These are phyloP conservation scores for Podila clonocystis DNA, from an alignment of 192 early-diverging fungal species.

Conservation along the genomic window DNA sequence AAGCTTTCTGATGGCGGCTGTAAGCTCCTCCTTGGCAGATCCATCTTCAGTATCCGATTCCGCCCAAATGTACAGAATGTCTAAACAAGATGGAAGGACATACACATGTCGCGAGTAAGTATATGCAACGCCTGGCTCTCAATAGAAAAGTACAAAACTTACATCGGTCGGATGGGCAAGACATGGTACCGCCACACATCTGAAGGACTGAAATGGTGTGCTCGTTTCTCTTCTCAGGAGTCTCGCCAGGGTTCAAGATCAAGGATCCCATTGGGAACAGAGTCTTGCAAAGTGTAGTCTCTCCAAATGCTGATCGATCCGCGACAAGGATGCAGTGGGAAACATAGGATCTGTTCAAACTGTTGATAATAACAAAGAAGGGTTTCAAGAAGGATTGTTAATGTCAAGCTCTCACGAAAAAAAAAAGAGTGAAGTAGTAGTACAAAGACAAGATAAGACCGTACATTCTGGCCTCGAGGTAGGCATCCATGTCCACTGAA, in stretches of 20 bases:
- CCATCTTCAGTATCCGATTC: slow-evolving; percentile 13
- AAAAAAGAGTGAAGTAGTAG: slow-evolving; percentile 17
- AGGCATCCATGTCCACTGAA: slow-evolving; percentile 44
- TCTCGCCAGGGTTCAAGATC: slow-evolving; percentile 48
- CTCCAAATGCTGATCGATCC: slow-evolving; percentile 46
- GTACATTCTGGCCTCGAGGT: slow-evolving; percentile 34
- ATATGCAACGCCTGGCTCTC: background rate
- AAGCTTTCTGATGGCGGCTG: slow-evolving; percentile 42
- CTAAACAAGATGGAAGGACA: slow-evolving; percentile 7
- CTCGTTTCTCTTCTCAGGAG: slow-evolving; percentile 42
- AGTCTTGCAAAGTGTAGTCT: slow-evolving; percentile 55
- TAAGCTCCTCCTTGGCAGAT: slow-evolving; percentile 37
- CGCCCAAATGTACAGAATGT: slow-evolving; percentile 45
- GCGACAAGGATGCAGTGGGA: slow-evolving; percentile 49
- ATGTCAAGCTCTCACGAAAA: background rate
- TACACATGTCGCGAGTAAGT: background rate
- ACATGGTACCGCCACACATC: slow-evolving; percentile 51
- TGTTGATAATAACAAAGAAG: background rate
- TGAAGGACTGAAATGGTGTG: slow-evolving; percentile 55
- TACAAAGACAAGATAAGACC: background rate
- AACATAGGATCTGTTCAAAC: slow-evolving; percentile 37
- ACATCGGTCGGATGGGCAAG: slow-evolving; percentile 56
- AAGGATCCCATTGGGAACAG: slow-evolving; percentile 55
- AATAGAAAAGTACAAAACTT: slow-evolving; percentile 3
- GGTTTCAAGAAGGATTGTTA: background rate